These are phyloP conservation scores for Xylaria bambusicola DNA, from an alignment of 495 filamentous ascomycete genomes.

Conservation along the genomic window DNA sequence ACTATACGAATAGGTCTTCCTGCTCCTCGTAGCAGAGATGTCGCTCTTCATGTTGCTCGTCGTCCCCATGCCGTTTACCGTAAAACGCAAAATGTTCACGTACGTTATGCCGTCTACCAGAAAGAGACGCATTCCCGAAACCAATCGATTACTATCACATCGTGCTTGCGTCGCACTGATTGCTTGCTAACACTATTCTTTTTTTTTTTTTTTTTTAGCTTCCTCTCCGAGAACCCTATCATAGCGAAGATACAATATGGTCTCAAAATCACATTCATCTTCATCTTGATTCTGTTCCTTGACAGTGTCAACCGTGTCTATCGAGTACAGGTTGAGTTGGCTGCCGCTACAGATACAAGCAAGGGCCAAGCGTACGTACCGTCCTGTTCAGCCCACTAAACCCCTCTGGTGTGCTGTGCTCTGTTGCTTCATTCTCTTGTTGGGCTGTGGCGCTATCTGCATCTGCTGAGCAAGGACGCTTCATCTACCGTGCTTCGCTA, in stretches of 20 bases:
- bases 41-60: slow-evolving; percentile 87
- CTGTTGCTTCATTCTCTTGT: no score
- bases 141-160: background rate
- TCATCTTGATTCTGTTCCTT: slow-evolving; percentile 96
- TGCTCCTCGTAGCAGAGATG: slow-evolving; percentile 93
- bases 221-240: slow-evolving; percentile 80
- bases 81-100: slow-evolving; percentile 86
- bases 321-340: slow-evolving; percentile 89
- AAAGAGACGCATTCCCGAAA: background rate
- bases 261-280: slow-evolving; percentile 91
- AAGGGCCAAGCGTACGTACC: slow-evolving; percentile 26
- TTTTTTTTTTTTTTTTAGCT: slow-evolving; percentile 37
- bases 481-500: slow-evolving; percentile 20
- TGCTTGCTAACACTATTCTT: slow-evolving; percentile 7
- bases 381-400: background rate
- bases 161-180: background rate
- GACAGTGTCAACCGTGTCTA: slow-evolving; percentile 99
- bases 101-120: slow-evolving; percentile 46
- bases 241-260: slow-evolving; percentile 55
- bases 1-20: slow-evolving; percentile 72
- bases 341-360: slow-evolving; percentile 52
- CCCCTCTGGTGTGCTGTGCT: no score
- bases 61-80: slow-evolving; percentile 82
- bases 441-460: no score
- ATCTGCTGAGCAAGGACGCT: background rate